Conservation (phyloP, 306 rosid species). For the Cucurbita maxima region DNA sequence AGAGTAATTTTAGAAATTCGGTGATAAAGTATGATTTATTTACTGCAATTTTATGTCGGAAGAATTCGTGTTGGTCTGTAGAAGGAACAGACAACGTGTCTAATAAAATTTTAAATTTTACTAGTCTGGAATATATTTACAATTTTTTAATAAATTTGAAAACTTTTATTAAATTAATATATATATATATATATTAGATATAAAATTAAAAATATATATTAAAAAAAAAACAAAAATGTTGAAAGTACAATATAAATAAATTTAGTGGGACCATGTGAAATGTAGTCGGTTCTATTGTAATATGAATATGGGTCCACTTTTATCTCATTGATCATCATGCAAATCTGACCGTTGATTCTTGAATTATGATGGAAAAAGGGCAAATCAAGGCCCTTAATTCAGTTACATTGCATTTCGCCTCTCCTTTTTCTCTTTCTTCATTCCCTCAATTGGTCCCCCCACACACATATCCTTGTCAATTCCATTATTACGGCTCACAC, state of each 20-base stretch:
- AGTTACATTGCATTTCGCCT: slow-evolving; percentile 1
- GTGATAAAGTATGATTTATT: too few species aligned
- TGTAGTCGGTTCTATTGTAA: neutral
- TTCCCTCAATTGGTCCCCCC: neutral
- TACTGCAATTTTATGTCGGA: too few species aligned
- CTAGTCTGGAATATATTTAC: too few species aligned
- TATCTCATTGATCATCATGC: neutral
- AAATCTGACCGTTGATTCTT: neutral
- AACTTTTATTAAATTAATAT: too few species aligned
- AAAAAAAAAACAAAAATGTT: neutral
- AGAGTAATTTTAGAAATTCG: too few species aligned
- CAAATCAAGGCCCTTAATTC: neutral
- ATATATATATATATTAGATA: too few species aligned
- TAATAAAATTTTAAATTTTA: too few species aligned
- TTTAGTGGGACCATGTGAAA: neutral
- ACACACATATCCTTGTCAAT: slow-evolving; percentile 1
- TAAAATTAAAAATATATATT: too few species aligned
- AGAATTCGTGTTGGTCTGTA: too few species aligned
- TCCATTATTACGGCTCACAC: slow-evolving; percentile 3
- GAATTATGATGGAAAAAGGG: neutral
- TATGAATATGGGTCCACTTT: neutral
- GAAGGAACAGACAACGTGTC: too few species aligned
- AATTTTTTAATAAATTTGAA: too few species aligned
- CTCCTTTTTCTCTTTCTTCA: neutral
- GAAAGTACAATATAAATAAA: neutral